Percentiles rank a stretch among this genome's conserved stretches.
Evolutionary conservation across 768 basidiomycete species (phyloP).

Genomic region (Hebeloma cylindrosporum): DNA sequence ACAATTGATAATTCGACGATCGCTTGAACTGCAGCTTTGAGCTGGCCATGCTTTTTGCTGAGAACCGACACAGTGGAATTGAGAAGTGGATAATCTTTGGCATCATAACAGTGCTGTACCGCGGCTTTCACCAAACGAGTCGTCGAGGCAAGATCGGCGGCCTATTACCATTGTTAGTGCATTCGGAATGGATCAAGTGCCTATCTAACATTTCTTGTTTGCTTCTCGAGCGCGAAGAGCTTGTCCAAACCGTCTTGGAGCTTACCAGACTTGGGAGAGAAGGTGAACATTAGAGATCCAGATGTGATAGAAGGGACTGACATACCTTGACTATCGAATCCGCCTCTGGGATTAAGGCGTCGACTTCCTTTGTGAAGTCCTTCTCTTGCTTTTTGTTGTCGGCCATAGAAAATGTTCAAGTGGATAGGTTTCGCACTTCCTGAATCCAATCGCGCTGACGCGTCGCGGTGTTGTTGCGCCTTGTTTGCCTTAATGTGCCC

Average conservation of each 20-base stretch:
- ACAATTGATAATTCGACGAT: slow-evolving; percentile 85
- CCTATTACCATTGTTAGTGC: slow-evolving; percentile 45
- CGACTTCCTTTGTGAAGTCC: slow-evolving; percentile 85
- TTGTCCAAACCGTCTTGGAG: slow-evolving; percentile 88
- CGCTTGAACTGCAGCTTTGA: slow-evolving; percentile 86
- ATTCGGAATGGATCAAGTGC: too few species aligned
- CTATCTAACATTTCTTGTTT: slow-evolving; percentile 80
- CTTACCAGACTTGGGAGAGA: slow-evolving; percentile 62
- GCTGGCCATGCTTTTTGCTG: slow-evolving; percentile 96
- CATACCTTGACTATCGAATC: slow-evolving; percentile 68
- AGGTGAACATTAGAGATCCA: slow-evolving; percentile 7
- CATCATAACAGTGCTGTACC: slow-evolving; percentile 69
- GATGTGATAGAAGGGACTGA: slow-evolving; percentile 6
- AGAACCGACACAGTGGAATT: slow-evolving; percentile 68
- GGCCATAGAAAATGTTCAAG: slow-evolving; percentile 57
- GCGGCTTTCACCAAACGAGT: slow-evolving; percentile 78
- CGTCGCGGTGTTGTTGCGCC: slow-evolving; percentile 57
- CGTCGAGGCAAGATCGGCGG: slow-evolving; percentile 91
- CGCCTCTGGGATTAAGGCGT: slow-evolving; percentile 69
- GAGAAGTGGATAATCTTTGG: slow-evolving; percentile 65
- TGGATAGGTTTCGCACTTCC: slow-evolving; percentile 33
- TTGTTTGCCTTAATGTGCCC: slow-evolving; percentile 34
- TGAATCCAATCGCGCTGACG: slow-evolving; percentile 50
- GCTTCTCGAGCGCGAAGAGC: slow-evolving; percentile 88
- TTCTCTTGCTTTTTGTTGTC: slow-evolving; percentile 84